A percentile compares a stretch with the other conserved stretches of the same genome.
Conservation (phyloP, 2,329 filamentous ascomycete genomes). For the Pseudogymnoascus sp. region DNA sequence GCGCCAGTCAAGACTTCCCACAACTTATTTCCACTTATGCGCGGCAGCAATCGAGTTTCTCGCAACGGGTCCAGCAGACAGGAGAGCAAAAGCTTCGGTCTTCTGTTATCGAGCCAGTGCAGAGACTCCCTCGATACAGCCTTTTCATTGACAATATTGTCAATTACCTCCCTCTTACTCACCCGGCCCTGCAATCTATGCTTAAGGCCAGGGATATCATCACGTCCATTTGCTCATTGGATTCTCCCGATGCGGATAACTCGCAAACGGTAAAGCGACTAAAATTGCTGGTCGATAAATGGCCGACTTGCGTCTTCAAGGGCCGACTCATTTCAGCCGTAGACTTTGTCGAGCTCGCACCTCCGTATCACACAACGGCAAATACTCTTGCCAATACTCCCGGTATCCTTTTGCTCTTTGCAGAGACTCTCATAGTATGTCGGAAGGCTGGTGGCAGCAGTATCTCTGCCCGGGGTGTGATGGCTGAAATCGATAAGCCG, state of each 20-base stretch:
- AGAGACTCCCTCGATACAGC: conserved; percentile 88
- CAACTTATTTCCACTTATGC: conserved; percentile 72
- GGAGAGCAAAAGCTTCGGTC: conserved; percentile 90
- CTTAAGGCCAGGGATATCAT: conserved; percentile 89
- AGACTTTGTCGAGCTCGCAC: conserved; percentile 69
- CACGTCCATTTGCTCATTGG: conserved; percentile 92
- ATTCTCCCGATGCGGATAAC: conserved; percentile 63
- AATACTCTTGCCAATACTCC: conserved; percentile 34
- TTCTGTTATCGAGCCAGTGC: conserved; percentile 90
- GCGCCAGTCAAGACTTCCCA: conserved; percentile 79
- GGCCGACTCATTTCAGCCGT: conserved; percentile 75
- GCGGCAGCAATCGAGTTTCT: conserved; percentile 75
- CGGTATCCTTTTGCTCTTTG: conserved; percentile 76
- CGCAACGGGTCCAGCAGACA: conserved; percentile 68
- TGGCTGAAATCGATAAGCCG: conserved; percentile 80
- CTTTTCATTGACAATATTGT: conserved; percentile 95
- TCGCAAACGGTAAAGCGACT: conserved; percentile 67
- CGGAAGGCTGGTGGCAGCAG: conserved; percentile 59
- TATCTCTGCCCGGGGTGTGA: conserved; percentile 65
- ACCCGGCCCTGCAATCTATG: conserved; percentile 75
- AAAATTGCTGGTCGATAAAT: conserved; percentile 67
- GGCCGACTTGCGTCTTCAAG: conserved; percentile 63
- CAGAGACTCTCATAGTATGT: conserved; percentile 71
- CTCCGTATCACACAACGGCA: conserved; percentile 54
- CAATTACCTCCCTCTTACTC: conserved; percentile 73